Evolutionary conservation across 1,139 yeast genomes (phyloP).

Genomic region (Protomyces pachydermus): DNA sequence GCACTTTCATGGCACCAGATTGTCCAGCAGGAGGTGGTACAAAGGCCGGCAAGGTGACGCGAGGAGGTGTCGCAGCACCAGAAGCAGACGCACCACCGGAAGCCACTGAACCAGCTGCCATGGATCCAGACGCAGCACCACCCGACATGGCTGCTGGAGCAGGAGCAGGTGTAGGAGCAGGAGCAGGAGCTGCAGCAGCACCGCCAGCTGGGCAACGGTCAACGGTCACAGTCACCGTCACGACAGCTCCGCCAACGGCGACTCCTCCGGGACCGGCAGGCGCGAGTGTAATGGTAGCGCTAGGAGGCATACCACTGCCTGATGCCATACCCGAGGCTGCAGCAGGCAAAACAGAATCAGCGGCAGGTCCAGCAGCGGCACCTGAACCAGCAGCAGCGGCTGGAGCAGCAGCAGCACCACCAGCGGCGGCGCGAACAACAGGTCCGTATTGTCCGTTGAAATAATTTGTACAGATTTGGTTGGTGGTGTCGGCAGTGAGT

Average conservation of each 20-base stretch:
- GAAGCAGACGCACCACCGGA: background rate
- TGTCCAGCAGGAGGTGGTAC: background rate
- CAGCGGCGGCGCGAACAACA: background rate
- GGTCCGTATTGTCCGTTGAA: background rate
- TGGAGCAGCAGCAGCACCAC: background rate
- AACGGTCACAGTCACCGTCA: background rate
- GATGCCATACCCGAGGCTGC: background rate
- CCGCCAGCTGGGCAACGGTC: background rate
- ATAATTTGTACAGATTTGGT: background rate
- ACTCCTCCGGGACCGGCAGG: background rate
- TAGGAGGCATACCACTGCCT: background rate
- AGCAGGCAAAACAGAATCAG: background rate
- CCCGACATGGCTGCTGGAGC: background rate
- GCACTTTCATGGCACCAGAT: background rate
- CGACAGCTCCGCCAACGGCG: background rate
- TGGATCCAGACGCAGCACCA: background rate
- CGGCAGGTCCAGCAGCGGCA: background rate
- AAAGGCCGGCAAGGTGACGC: background rate
- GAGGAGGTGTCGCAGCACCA: background rate
- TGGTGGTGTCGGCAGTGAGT: background rate
- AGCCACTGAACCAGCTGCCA: background rate
- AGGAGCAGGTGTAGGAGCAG: background rate
- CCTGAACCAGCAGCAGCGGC: background rate
- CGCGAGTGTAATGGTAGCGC: background rate
- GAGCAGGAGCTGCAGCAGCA: background rate